phyloP scores from a whole-genome alignment of 495 filamentous ascomycete genomes.

The Melanomma pulvis-pyrius region DNA sequence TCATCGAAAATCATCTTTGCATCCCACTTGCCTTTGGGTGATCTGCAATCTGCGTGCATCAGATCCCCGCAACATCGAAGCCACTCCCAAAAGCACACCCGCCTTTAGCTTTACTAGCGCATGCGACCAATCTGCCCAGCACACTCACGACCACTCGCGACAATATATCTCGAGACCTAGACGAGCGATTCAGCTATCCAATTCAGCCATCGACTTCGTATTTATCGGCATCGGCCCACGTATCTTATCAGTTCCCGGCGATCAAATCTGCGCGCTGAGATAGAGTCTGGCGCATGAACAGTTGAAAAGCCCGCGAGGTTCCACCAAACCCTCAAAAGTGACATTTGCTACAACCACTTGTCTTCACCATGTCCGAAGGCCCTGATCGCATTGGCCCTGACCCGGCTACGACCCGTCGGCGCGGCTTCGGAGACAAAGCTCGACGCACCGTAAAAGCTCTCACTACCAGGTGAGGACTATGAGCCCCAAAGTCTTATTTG shows the following conservation, averaged over 20 bases:
- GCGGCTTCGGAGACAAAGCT: conserved; percentile 31
- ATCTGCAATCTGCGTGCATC: conserved; percentile 21
- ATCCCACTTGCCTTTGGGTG: conserved; percentile 3
- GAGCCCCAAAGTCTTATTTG: not conserved
- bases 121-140: conserved; percentile 18
- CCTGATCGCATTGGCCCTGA: conserved; percentile 42
- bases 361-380: conserved; percentile 37
- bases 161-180: conserved; percentile 15
- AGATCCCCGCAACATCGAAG: conserved; percentile 29
- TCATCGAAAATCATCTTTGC: not conserved
- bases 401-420: conserved; percentile 31
- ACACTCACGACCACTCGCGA: not conserved
- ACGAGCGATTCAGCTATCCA: conserved; percentile 1
- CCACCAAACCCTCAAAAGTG: conserved; percentile 42
- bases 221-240: not conserved
- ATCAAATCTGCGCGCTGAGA: not conserved
- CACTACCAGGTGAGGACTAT: conserved; percentile 40
- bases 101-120: conserved; percentile 14
- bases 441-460: conserved; percentile 37
- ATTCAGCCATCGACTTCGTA: conserved; percentile 1
- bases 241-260: conserved; percentile 17
- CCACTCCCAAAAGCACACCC: conserved; percentile 26
- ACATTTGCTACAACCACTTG: not conserved
- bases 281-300: conserved; percentile 18
- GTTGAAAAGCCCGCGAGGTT: conserved; percentile 32